These are phyloP conservation scores for Kazachstania africana DNA, from an alignment of 805 yeast species.

Conservation along the genomic window DNA sequence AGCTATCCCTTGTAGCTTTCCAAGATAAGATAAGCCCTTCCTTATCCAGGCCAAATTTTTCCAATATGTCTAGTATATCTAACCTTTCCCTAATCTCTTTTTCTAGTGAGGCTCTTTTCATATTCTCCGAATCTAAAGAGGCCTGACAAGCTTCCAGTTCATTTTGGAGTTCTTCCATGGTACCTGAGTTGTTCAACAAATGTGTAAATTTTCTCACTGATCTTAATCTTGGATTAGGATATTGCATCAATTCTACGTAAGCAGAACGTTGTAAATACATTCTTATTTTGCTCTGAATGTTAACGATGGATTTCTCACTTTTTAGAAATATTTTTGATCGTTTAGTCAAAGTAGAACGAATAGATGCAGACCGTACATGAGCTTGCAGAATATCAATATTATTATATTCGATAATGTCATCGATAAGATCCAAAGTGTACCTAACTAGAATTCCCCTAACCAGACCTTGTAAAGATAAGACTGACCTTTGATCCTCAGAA, in stretches of 20 bases:
- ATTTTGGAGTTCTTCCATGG: constrained; percentile 66
- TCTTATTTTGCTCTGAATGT: constrained; percentile 64
- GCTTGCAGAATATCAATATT: constrained; percentile 40
- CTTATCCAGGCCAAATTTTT: constrained; percentile 45
- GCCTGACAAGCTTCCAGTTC: constrained; percentile 57
- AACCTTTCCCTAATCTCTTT: constrained; percentile 65
- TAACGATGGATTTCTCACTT: constrained; percentile 49
- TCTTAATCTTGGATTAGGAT: constrained; percentile 64
- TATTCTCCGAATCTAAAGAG: constrained; percentile 56
- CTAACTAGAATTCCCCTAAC: constrained; percentile 55
- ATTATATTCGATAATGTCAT: constrained; percentile 41
- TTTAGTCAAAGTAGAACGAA: constrained; percentile 29
- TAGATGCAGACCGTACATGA: constrained; percentile 34
- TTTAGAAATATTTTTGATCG: constrained; percentile 37
- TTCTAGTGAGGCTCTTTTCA: constrained; percentile 59
- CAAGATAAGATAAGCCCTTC: no score
- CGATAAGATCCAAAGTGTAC: constrained; percentile 40
- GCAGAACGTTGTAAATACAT: constrained; percentile 60
- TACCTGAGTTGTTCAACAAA: constrained; percentile 58
- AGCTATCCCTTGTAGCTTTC: not conserved
- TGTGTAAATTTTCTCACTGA: constrained; percentile 69
- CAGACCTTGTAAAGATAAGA: constrained; percentile 36
- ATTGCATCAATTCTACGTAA: constrained; percentile 56
- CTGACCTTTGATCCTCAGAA: not conserved
- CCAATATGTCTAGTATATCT: constrained; percentile 64